Percentiles rank a stretch among this genome's conserved stretches.
Evolutionary conservation across 2,329 filamentous ascomycete genomes (phyloP).

Genomic region (Cladosporium phlei): DNA sequence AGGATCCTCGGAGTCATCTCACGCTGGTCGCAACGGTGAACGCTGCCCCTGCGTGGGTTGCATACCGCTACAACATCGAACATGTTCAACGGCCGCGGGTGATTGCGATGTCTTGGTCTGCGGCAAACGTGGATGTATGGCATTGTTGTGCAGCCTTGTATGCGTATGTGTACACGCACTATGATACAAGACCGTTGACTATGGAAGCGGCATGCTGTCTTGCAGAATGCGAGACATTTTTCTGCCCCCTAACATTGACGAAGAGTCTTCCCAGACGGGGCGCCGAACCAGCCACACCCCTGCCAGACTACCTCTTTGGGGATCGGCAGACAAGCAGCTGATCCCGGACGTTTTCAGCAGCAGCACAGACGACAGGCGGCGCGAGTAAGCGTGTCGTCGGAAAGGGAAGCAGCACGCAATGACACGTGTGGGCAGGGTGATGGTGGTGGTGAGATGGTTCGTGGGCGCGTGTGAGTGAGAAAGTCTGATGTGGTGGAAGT

Average conservation of each 20-base stretch:
- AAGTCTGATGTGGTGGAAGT: too few relatives aligned
- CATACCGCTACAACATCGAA: too few relatives aligned
- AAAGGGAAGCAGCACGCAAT: slow-evolving; percentile 10
- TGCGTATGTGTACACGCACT: too few relatives aligned
- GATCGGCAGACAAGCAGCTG: slow-evolving; percentile 9
- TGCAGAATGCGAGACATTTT: slow-evolving; percentile 14
- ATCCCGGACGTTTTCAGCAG: slow-evolving; percentile 1
- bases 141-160: too few relatives aligned
- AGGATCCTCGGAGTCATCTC: slow-evolving; percentile 24
- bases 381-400: slow-evolving; percentile 8
- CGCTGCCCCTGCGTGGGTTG: slow-evolving; percentile 11
- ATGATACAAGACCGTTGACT: slow-evolving; percentile 8
- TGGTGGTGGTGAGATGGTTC: too few relatives aligned
- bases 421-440: too few relatives aligned
- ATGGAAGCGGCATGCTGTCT: slow-evolving; percentile 14
- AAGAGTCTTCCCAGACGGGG: background rate
- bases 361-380: slow-evolving; percentile 10
- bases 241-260: slow-evolving; percentile 1
- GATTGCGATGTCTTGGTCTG: slow-evolving; percentile 7
- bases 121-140: too few relatives aligned
- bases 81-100: too few relatives aligned
- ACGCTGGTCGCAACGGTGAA: slow-evolving; percentile 10
- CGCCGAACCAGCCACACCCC: slow-evolving; percentile 8
- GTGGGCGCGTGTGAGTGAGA: too few relatives aligned
- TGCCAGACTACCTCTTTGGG: slow-evolving; percentile 3